Base-by-base conservation (phyloP, 192 early-diverging fungal species). In the Coemansia sp. region DNA sequence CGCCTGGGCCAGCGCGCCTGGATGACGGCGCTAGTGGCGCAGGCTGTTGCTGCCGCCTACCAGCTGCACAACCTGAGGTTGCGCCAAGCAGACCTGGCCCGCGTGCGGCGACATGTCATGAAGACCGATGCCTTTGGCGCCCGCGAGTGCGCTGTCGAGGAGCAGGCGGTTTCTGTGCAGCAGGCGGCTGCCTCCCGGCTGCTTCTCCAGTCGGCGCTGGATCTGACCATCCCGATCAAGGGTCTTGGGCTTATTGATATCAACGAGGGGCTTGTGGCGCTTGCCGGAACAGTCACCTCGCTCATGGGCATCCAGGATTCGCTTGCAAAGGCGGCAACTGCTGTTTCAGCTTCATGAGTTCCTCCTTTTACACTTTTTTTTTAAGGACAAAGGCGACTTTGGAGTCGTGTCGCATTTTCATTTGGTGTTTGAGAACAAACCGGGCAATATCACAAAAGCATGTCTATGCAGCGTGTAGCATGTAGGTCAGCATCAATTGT, bases 201-300 rank as follows among this genome's bases (percentile, higher is more conserved):
- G 67, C 70, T 83, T 35, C 59, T 77, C 34, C 59, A 66, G 9
- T 40, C 80, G 10, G 70, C 65, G 33, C 73, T 83, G 22, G 84
- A 85, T 45, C 70, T 85, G 32, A 34, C 72, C 14, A 83, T 85
- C 32, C 84, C 84, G 33, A 45, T 64, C 14, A 71, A 73, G 53
- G 71, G 74, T 23, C 78, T 85, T n/a, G 72, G 67, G 9, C 59
- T 79, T 46, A 34, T 83, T 41, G 61, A 59, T 14, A 48, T 81
- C 56, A 80, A 80, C 54, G 84, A 85, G 63, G 84, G 84, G 40
- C 46, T 83, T 25, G 84, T 85, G 19, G 84, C 75, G 22, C 62
- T 83, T 60, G 84, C 84, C 0, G 84, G 84, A 36, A 75, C 84
- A 15, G 56, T 81, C 10, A 85, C 84, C 14, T 80, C 84, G 59